Conservation (phyloP, 805 yeast species). For the Barnettozyma vustinii region DNA sequence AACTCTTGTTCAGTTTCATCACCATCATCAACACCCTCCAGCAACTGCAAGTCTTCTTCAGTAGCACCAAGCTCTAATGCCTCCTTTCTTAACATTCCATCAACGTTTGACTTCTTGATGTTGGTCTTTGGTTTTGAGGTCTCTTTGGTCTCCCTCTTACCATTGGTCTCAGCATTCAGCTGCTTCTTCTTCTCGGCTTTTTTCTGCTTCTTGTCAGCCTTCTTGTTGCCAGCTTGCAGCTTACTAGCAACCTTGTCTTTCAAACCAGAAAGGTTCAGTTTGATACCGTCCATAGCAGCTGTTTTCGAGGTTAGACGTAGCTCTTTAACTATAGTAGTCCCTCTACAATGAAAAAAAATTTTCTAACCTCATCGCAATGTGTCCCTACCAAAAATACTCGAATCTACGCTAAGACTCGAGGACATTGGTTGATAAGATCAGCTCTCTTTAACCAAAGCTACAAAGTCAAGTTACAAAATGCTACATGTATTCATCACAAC, state of each 20-base stretch:
- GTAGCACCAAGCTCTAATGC: constrained; percentile 82
- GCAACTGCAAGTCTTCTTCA: constrained; percentile 67
- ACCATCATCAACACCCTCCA: constrained; percentile 51
- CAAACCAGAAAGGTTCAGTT: constrained; percentile 41
- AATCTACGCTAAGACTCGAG: neutral
- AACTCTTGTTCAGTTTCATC: constrained; percentile 37
- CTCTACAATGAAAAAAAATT: neutral
- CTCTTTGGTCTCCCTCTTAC: neutral
- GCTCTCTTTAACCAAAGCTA: neutral
- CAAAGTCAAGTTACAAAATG: constrained; percentile 3
- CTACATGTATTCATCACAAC: constrained; percentile 3
- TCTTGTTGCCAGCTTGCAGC: constrained; percentile 28
- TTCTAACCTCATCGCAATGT: constrained; percentile 14
- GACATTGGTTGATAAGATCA: neutral
- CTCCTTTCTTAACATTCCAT: constrained; percentile 51
- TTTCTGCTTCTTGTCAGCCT: constrained; percentile 19
- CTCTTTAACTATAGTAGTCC: neutral
- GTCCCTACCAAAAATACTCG: neutral
- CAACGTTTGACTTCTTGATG: constrained; percentile 4
- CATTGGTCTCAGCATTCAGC: constrained; percentile 3
- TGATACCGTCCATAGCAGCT: constrained; percentile 21
- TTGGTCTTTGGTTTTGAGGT: neutral
- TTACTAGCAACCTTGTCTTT: constrained; percentile 60
- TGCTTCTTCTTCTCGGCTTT: constrained; percentile 21
- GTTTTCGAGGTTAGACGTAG: neutral